Evolutionary conservation across 495 filamentous ascomycete species (phyloP), one percentile per base, ranked within the genome.

Genomic region (Rhizodiscina lignyota): DNA sequence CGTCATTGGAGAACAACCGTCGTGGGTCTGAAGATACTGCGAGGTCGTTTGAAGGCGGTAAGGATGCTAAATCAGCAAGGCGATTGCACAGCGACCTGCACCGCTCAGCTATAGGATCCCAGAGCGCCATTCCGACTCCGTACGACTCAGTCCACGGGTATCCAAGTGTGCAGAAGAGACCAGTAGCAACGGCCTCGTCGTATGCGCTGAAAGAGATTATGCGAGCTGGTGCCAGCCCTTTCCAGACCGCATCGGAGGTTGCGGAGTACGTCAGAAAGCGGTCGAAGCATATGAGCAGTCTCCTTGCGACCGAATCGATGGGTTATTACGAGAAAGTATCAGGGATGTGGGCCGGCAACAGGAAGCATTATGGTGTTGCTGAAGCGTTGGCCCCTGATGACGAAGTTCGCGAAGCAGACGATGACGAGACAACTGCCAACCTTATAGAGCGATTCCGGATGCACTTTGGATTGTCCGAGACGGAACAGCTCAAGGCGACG

Each of bases 271-370:
- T 96, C 46, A 79, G 76, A 48, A 74, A 65, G 37, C 72, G 77
- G 12, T 76, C 72, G 18, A 79, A 77, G 37, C 70, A 74, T 26
- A 85, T 96, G 76, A 86, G 83, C 39, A 83, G 61, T 38, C 63
- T 94, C 18, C 52, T 97, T 17, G 84, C 91, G 21, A 82, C 79
- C 2, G 85, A 94, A 49, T 91, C 89, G 2, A 96, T 94, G 83
- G 83, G 83, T 13, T 97, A 97, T 52, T 74, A 94, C 20, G 87
- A 92, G 46, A 94, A 94, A 50, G 86, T 96, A 0, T 94, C 86
- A 3, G 89, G 84, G 24, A 96, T 96, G 82, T 91, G 89, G 79
- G 77, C 83, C 37, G 89, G 89, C 21, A 82, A 83, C 13, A 76
- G 77, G 49, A 80, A 74, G 47, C 89, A 97, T 54, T 97, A 94